A percentile compares a stretch with the other conserved stretches of the same genome.
Conservation (phyloP, 1,139 yeast genomes). For the Candida glucosophila region DNA sequence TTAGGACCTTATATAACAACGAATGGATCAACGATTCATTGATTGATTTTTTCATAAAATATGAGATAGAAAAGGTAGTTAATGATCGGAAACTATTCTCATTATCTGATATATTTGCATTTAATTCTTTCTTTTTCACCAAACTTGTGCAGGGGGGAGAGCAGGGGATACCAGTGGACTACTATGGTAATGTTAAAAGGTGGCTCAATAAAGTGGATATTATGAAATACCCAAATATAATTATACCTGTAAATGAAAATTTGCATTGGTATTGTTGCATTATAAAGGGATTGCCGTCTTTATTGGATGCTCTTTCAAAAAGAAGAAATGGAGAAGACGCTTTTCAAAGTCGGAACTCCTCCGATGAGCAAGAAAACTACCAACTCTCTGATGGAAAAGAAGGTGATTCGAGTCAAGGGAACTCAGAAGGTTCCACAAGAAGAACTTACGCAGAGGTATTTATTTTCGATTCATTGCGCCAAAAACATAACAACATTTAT, state of each 20-base stretch:
- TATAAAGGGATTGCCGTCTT: conserved; percentile 38
- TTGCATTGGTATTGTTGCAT: conserved; percentile 88
- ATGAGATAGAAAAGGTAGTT: conserved; percentile 38
- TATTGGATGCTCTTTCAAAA: conserved; percentile 12
- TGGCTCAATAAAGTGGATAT: conserved; percentile 76
- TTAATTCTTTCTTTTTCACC: conserved; percentile 81
- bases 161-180: conserved; percentile 15
- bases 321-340: not conserved
- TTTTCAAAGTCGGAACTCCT: not conserved
- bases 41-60: conserved; percentile 63
- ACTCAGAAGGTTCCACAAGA: not conserved
- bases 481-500: conserved; percentile 45
- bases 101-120: conserved; percentile 41
- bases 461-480: conserved; percentile 71
- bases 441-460: conserved; percentile 41
- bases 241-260: conserved; percentile 76
- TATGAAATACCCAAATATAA: conserved; percentile 49
- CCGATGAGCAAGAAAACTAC: not conserved
- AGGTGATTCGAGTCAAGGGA: not conserved
- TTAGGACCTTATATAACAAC: conserved; percentile 56
- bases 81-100: conserved; percentile 10
- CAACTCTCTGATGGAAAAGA: not conserved
- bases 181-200: conserved; percentile 57
- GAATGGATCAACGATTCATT: conserved; percentile 74
- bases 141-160: conserved; percentile 37